Evolutionary conservation across 129 eudicot species (phyloP).

Genomic region (Artemisia argyi): DNA sequence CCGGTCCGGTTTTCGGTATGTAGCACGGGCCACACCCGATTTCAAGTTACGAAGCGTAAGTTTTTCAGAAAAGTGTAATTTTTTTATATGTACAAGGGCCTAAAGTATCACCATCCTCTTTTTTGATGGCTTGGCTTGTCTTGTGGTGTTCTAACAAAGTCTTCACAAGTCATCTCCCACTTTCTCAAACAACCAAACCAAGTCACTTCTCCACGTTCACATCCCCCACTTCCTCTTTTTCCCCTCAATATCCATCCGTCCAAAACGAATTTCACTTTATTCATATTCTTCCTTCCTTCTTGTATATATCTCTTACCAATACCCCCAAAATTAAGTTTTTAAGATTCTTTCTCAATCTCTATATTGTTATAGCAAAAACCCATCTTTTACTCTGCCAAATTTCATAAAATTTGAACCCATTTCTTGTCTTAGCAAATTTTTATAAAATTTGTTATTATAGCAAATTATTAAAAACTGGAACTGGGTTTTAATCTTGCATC

Average conservation of each 20-base stretch:
- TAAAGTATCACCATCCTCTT: too few species aligned
- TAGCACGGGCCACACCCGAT: too few species aligned
- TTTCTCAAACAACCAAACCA: constrained; percentile 9
- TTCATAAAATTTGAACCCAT: not conserved
- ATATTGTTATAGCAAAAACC: constrained; percentile 17
- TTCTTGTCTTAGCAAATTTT: not conserved
- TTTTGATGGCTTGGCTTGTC: too few species aligned
- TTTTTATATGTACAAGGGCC: too few species aligned
- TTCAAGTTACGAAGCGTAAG: too few species aligned
- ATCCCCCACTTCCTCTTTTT: constrained; percentile 7
- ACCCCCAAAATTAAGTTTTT: constrained; percentile 28
- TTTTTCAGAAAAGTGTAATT: too few species aligned
- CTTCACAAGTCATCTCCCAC: constrained; percentile 24
- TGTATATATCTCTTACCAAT: constrained; percentile 26
- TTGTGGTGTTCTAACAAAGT: not conserved
- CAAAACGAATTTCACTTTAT: constrained; percentile 40
- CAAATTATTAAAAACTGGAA: too few species aligned
- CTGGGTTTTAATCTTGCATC: not conserved
- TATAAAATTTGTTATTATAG: too few species aligned
- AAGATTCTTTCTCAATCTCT: constrained; percentile 22
- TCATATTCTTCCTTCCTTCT: not conserved
- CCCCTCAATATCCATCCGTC: constrained; percentile 35
- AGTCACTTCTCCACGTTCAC: constrained; percentile 28
- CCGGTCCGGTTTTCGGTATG: too few species aligned
- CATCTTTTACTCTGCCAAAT: constrained; percentile 4